Base-by-base conservation (phyloP, 1,284 basidiomycete species). In the Tylopilus sp. region DNA sequence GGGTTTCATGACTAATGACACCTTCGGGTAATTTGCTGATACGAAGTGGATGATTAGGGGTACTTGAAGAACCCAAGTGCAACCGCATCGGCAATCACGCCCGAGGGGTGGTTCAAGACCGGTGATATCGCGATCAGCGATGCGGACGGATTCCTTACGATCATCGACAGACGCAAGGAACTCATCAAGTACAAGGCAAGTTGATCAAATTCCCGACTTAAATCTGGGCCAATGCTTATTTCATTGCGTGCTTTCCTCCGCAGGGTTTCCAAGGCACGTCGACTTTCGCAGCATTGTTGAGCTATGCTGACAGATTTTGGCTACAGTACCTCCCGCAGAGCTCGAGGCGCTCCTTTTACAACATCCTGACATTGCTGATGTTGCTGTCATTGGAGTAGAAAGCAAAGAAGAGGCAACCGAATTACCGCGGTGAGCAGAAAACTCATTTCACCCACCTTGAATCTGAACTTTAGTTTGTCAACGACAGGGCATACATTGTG, bases 101-200 rank as follows among this genome's bases (percentile, higher is more conserved):
- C 81, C 1, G 90, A 93, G 66, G 86, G 87, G 4, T 96, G 92
- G 92, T 92, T 95, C 83, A 94, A 92, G 83, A 96, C 93, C 0
- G 94, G 94, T 1, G 94, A 96, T 77, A 86, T 95, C 55, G 89
- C 85, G 0, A 78, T 85, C 16, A 77, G 86, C 12, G 91, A 93
- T 69, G 69, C 77, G 5, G 88, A 94, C 3, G 94, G 93, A 0
- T 90, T 81, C 68, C 90, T 86, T 69, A 85, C 81, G 57, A 88
- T 93, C 60, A 87, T 93, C 3, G 91, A 93, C 72, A 78, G 92
- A 53, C 84, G 88, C 69, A 95, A 95, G 72, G 94, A 95, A 74
- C 79, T 95, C 39, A 93, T 96, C 81, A 95, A 95, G 77, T 95
- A 95, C 79, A 92, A 92, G 82, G 90, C 83, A 47, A 19, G 78